Evolutionary conservation across 345 rosid species (phyloP), one percentile per base, ranked within the genome.

Genomic region (Raphanus sativus): DNA sequence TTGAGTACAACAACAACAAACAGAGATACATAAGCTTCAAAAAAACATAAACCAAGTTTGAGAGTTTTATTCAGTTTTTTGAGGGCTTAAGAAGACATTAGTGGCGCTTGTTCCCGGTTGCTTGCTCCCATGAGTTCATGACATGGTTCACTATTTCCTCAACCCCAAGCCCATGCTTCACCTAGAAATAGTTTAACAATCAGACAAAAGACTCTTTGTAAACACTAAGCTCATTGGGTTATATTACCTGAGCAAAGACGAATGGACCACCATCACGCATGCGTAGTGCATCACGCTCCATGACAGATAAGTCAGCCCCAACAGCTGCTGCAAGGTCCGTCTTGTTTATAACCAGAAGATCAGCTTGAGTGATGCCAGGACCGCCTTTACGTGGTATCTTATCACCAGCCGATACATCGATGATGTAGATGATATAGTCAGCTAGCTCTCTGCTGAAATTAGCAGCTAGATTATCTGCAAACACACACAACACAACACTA

Each of bases 251-350:
- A 71, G 97, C 94, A 76, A 95, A 95, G 71, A 95, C 93, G 33
- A 95, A 85, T 8, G 99, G 98, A 2, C 99, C 98, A 76, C 98
- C 97, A 82, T 92, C 99, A 33, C 99, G 89, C 97, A 95, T 95
- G 65, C 92, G 86, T 25, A 92, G 87, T 10, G 97, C 88, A 86
- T 92, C 99, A 8, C 87, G 84, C 76, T 91, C 96, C 98, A 95
- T 91, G 77, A 92, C 96, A 17, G 79, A 82, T 73, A 92, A 84
- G 81, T 91, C 96, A 1, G 96, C 97, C 28, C 98, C 96, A 72
- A 92, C 89, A 48, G 99, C 97, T 11, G 84, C 72, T 62, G 99
- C 99, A 56, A 92, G 92, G 81, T 95, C 97, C 2, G 99, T 91
- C 86, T 95, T 95, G 83, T 95, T 92, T 77, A 95, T 95, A 66